These are phyloP conservation scores for Diaporthe aspalathi DNA, from an alignment of 2,329 filamentous ascomycete species.

Conservation along the genomic window DNA sequence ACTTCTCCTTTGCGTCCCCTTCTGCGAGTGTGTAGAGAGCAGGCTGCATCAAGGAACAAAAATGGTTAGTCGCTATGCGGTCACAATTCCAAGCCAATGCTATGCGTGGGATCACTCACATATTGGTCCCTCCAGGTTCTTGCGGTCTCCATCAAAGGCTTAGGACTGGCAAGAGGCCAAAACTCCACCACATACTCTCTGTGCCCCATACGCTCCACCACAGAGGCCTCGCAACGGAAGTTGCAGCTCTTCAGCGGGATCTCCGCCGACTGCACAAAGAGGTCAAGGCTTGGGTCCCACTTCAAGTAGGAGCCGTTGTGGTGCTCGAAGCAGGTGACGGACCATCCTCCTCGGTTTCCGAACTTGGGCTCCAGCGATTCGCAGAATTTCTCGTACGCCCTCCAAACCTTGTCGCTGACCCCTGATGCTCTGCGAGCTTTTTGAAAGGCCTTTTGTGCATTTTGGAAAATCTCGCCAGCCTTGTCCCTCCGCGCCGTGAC, in stretches of 20 bases:
- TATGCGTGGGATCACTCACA: not conserved
- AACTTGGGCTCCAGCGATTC: conserved; percentile 15
- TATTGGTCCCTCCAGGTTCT: conserved; percentile 29
- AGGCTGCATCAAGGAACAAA: not conserved
- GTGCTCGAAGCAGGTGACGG: conserved; percentile 10
- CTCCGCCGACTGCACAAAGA: conserved; percentile 19
- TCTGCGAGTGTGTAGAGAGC: conserved; percentile 1
- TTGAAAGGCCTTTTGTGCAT: not conserved
- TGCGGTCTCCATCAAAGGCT: not conserved
- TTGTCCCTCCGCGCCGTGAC: not conserved
- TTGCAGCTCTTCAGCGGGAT: not conserved
- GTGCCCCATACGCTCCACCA: not conserved
- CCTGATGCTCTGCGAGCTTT: not conserved
- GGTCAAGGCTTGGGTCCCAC: conserved; percentile 3
- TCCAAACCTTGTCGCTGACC: conserved; percentile 5
- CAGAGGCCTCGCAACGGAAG: conserved; percentile 31
- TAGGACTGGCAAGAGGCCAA: conserved; percentile 11
- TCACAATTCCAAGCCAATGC: not conserved
- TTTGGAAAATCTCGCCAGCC: not conserved
- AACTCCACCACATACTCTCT: conserved; percentile 28
- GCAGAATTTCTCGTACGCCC: conserved; percentile 22
- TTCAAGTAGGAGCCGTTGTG: conserved; percentile 1
- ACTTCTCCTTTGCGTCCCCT: not conserved
- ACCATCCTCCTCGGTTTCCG: conserved; percentile 15
- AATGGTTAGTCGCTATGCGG: not conserved